A percentile compares a stretch with the other conserved stretches of the same genome.
Evolutionary conservation across 2,329 filamentous ascomycete species (phyloP).

Genomic region (Xylogone sp.): DNA sequence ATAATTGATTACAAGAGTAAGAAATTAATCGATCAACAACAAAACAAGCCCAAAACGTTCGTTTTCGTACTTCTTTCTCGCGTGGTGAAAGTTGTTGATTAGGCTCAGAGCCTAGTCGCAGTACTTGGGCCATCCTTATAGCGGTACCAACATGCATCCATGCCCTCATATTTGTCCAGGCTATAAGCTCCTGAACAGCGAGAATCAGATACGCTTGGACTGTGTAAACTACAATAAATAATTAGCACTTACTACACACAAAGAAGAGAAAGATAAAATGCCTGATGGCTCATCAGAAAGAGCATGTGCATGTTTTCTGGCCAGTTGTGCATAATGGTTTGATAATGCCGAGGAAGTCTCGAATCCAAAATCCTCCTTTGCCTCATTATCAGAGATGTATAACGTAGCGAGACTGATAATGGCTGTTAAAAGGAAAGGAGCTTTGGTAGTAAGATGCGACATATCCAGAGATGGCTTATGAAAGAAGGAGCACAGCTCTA

Average conservation of each 20-base stretch:
- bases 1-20: conserved; percentile 8
- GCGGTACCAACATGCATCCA: conserved; percentile 11
- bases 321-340: conserved; percentile 1
- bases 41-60: conserved; percentile 11
- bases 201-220: conserved; percentile 11
- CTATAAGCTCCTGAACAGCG: conserved; percentile 8
- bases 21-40: conserved; percentile 7
- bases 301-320: conserved; percentile 1
- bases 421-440: conserved; percentile 3
- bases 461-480: conserved; percentile 9
- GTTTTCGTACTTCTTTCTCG: conserved; percentile 8
- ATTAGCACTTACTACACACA: not conserved
- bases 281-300: conserved; percentile 7
- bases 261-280: not conserved
- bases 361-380: not conserved
- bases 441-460: not conserved
- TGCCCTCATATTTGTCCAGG: conserved; percentile 6
- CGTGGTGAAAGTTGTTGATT: conserved; percentile 7
- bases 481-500: conserved; percentile 6
- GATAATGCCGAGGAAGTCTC: not conserved
- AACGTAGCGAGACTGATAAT: conserved; percentile 7
- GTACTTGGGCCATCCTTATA: conserved; percentile 10
- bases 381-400: conserved; percentile 6
- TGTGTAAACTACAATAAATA: not conserved
- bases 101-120: conserved; percentile 6